Evolutionary conservation across 805 yeast genomes (phyloP).

Genomic region (Diddensiella santjacobensis): DNA sequence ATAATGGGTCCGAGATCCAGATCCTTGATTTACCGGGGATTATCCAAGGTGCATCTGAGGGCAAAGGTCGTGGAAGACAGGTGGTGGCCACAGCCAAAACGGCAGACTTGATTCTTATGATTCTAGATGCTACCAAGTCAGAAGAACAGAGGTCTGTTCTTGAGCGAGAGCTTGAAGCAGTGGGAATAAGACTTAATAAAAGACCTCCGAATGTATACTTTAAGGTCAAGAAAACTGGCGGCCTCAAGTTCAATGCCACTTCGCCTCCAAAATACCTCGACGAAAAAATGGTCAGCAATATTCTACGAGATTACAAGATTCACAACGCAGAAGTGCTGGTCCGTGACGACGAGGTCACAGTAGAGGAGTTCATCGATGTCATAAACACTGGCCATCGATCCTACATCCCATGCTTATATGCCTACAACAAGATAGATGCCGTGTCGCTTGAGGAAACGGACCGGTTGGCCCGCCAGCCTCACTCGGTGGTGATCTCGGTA

Average conservation of each 20-base stretch:
- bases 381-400: slow-evolving; percentile 84
- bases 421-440: slow-evolving; percentile 92
- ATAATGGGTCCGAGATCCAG: slow-evolving; percentile 95
- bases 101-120: slow-evolving; percentile 88
- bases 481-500: slow-evolving; percentile 92
- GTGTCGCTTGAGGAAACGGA: slow-evolving; percentile 94
- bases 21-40: slow-evolving; percentile 98
- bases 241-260: slow-evolving; percentile 76
- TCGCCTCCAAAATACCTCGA: slow-evolving; percentile 78
- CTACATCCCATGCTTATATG: slow-evolving; percentile 87
- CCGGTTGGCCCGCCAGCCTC: slow-evolving; percentile 84
- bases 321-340: slow-evolving; percentile 92
- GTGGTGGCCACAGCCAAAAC: slow-evolving; percentile 96
- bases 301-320: slow-evolving; percentile 80
- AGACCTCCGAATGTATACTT: slow-evolving; percentile 74
- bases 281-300: slow-evolving; percentile 71
- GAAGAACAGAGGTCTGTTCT: slow-evolving; percentile 81
- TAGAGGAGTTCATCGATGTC: slow-evolving; percentile 90
- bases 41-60: slow-evolving; percentile 93
- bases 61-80: slow-evolving; percentile 96
- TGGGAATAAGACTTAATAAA: slow-evolving; percentile 87
- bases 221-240: slow-evolving; percentile 83
- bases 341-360: slow-evolving; percentile 82
- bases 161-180: slow-evolving; percentile 86
- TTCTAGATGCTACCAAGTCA: slow-evolving; percentile 92